Evolutionary conservation across 768 basidiomycete genomes (phyloP), one percentile per base, ranked within the genome.

Genomic region (Tylopilus felleus): DNA sequence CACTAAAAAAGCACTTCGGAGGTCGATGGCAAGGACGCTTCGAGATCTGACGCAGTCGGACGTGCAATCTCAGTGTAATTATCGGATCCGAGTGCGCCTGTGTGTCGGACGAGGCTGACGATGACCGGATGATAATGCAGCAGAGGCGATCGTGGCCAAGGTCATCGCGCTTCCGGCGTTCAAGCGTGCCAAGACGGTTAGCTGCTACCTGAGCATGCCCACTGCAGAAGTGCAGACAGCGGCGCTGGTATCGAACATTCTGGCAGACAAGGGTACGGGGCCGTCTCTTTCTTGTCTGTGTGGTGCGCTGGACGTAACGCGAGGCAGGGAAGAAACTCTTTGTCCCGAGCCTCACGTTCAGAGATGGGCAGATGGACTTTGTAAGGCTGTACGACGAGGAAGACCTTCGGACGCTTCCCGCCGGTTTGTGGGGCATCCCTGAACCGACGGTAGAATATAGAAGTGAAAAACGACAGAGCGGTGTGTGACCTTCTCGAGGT

Each of bases 141-240:
- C 66, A 44, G 59, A 65, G 52, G 62, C 60, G 28, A 77, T 89
- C 48, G 67, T 76, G 7, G 65, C 68, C 13, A 75, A 73, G 53
- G 72, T 90, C 27, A 60, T 84, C 19, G 64, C 77, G 0, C 67
- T 83, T 17, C 74, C 84, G 2, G 73, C 75, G 9, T 86, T 90
- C 60, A 68, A 75, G 33, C 62, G 62, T 36, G 77, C 76, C 47
- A 75, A 68, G 47, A 73, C 74, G 5, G 66, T 90, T 28, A 84
- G 87, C 72, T 92, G 90, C 67, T 92, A 86, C 66, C 74, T 92
- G 39, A 90, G 82, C 69, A 90, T 92, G 90, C 86, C 87, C 12
- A 66, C 77, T 2, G 86, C 78, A 4, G 90, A 92, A 61, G 74
- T 84, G 23, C 77, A 85, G 60, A 91, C 90, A 0, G 63, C 75